Evolutionary conservation across 768 basidiomycete genomes (phyloP).

Genomic region (Hortiboletus campestris): DNA sequence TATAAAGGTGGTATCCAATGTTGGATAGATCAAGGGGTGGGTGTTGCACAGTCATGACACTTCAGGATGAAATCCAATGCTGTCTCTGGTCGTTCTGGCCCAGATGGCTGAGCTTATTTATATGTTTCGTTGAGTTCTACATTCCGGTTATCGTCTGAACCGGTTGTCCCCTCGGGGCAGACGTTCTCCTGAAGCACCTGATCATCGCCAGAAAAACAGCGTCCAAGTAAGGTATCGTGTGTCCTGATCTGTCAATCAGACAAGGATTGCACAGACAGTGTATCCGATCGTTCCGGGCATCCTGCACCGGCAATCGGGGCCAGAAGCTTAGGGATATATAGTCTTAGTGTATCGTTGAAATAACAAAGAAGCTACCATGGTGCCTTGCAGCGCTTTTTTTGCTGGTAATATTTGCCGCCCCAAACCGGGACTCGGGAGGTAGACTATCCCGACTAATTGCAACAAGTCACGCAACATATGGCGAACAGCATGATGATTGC

Average conservation of each 20-base stretch:
- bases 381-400: neutral
- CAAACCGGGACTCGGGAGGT: too few relatives aligned
- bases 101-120: neutral
- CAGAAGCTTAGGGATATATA: neutral
- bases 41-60: slow-evolving; percentile 21
- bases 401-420: too few relatives aligned
- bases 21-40: slow-evolving; percentile 5
- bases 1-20: slow-evolving; percentile 25
- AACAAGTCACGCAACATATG: neutral
- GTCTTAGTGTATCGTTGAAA: neutral
- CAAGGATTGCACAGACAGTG: neutral
- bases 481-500: neutral
- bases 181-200: neutral
- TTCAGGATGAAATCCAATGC: neutral
- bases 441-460: too few relatives aligned
- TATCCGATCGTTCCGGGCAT: neutral
- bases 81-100: neutral
- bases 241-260: neutral
- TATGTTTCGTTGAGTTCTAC: neutral
- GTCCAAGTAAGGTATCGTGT: neutral
- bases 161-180: neutral
- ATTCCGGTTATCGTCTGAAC: slow-evolving; percentile 1
- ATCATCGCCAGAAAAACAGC: neutral
- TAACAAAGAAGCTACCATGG: neutral
- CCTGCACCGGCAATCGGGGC: too few relatives aligned